Base-by-base conservation (phyloP, 2,329 filamentous ascomycete species). In the Ceratocystis huliohia region DNA sequence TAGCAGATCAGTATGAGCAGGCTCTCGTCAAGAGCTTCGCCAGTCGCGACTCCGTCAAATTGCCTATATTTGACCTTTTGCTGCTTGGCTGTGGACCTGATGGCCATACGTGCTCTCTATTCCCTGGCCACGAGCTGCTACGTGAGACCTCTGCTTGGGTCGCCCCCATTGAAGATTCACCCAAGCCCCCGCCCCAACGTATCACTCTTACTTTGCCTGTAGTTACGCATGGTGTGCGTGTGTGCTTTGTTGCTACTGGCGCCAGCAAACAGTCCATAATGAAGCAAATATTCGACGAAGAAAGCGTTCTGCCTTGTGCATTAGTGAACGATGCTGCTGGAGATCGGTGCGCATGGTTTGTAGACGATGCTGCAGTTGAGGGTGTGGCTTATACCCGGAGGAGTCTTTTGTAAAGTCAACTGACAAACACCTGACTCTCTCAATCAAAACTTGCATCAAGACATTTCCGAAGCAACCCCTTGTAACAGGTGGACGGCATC, bases 101-200 rank as follows among this genome's bases (percentile, higher is more conserved):
- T 75, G 94, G 94, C 64, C 94, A 99, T 79, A 97, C 94, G 44
- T 97, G 94, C 85, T 94, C 88, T 72, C 81, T 99, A 64, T 99
- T 99, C 81, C 94, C 94, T 4, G 88, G 88, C 66, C 93, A 96
- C 74, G 84, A 87, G 67, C 82, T 97, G 65, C 82, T 97, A 70
- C 86, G 91, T 70, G 93, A 97, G 79, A 84, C 84, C 45, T 87
- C 86, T 72, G 91, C 93, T 65, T 99, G 94, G 94, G 91, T 97
- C 56, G 88, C 92, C 15, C 84, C 91, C 59, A 95, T 96, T 73
- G 86, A 88, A 73, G 90, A 97, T 79, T 96, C 91, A 56, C 94
- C 94, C 63, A 99, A 99, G 82, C 93, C 93, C 48, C 94, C 94
- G 59, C 83, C 91, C 59, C 87, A 85, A 77, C 86, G 94, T 72